Evolutionary conservation across 1,139 yeast species (phyloP).

Genomic region (Candida pseudoviswanathii): DNA sequence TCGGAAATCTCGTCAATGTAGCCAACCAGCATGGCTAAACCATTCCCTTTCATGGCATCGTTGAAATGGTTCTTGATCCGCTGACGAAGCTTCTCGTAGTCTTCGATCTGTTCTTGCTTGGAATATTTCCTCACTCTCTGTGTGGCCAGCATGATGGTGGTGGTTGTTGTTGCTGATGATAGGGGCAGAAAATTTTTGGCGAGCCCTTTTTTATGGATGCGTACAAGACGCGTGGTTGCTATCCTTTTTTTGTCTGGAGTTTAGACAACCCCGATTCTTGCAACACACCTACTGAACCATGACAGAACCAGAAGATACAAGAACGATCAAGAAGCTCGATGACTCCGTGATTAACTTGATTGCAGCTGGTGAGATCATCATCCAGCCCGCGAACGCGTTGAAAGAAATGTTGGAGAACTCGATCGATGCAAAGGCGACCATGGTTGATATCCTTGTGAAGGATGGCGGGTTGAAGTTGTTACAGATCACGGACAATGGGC

Average conservation of each 20-base stretch:
- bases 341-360: slow-evolving; percentile 78
- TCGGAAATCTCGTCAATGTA: slow-evolving; percentile 32
- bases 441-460: slow-evolving; percentile 51
- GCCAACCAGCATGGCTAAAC: slow-evolving; percentile 27
- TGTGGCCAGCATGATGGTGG: not conserved
- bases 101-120: slow-evolving; percentile 23
- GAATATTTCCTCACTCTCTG: slow-evolving; percentile 8
- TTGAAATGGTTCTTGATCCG: slow-evolving; percentile 24
- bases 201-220: not conserved
- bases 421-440: slow-evolving; percentile 52
- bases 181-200: not conserved
- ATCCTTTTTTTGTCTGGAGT: not conserved
- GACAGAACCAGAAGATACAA: slow-evolving; percentile 5
- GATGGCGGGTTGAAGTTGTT: slow-evolving; percentile 57
- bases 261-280: not conserved
- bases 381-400: slow-evolving; percentile 83
- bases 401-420: slow-evolving; percentile 60
- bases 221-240: slow-evolving; percentile 2
- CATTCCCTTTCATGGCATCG: slow-evolving; percentile 40
- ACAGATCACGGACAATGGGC: slow-evolving; percentile 57
- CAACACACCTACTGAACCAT: not conserved
- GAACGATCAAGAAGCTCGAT: slow-evolving; percentile 50
- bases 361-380: slow-evolving; percentile 97
- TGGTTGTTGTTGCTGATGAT: not conserved
- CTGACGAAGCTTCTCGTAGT: slow-evolving; percentile 28